Evolutionary conservation across 257 asterid species (phyloP), one percentile per base, ranked within the genome.

Genomic region (Leptodermis oblonga): DNA sequence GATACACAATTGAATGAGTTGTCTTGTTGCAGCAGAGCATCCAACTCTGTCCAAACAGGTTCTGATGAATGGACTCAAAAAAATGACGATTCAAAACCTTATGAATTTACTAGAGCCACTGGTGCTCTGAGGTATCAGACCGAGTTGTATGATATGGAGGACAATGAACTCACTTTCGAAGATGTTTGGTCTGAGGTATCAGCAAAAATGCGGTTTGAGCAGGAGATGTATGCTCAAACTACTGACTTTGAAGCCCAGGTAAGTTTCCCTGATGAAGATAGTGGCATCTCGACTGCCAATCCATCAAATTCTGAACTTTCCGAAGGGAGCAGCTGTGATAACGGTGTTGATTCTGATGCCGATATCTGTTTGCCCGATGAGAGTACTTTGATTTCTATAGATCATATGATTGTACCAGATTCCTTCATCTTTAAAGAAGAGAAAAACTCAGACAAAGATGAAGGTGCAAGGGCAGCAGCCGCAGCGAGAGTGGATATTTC

Each of bases 171-270:
- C 26, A 61, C 76, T 8, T 82, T 77, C 62, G 90, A 83, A 42
- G 86, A 79, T 60, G 69, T 76, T 36, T 87, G 87, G 93, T 67
- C 73, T 22, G 90, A 87, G 60, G 83, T 83, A 79, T 78, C 77
- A 66, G 83, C 77, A 67, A 70, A 71, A 43, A 43, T 85, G 70
- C 84, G 72, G 66, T 66, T 63, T 70, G 88, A 82, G 73, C 75
- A 65, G 70, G 76, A 69, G 62, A 25, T 71, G 75, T 58, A 45
- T 37, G 67, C 63, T 41, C 68, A 70, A 68, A 26, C 46, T 2
- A 70, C 75, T 37, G 61, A 68, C 69, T 58, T 80, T 67, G 74
- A 74, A 46, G 69, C 33, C 60, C 78, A 74, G 60, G 68, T 69
- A 31, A 52, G 67, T 72, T 85, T 69, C 28, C 84, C 79, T 18